Base-by-base conservation (phyloP, 1,284 basidiomycete species). In the Apiotrichum gracile region DNA sequence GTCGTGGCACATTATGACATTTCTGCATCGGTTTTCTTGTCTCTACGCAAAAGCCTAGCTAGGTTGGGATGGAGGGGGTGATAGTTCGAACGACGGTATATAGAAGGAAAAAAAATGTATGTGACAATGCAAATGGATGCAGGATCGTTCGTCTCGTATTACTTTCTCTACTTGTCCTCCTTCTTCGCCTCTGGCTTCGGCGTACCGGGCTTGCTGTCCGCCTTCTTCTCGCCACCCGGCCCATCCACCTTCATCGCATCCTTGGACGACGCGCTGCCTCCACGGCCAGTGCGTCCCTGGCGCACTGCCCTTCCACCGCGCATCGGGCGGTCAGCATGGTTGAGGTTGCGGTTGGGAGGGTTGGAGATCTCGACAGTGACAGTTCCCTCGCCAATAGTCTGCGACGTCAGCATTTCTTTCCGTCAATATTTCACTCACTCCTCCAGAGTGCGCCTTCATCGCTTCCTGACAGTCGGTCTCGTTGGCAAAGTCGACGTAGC, bases 401-500 rank as follows among this genome's bases (percentile, higher is more conserved):
- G 52, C 7, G 19, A n/a, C 14, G 38, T 55, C 41, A 52, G 50
- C 26, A 4, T 1, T 22, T 9, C 4, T 12, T n/a, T n/a, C 14
- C 13, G 10, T 9, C 8, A 14, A 6, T 21, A 10, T 31, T 17
- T 38, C n/a, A 73, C 79, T 55, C 61, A 88, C 88, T 70, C 84
- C 83, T 8, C 53, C 54, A 16, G 78, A 80, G 63, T 86, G 83
- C 62, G 83, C 84, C 58, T 82, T 83, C 24, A 92, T 74, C 1
- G 84, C 89, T 24, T 78, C 80, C 64, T 82, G 85, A 86, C 91
- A 88, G 22, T 83, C 79, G 43, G 85, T 85, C 66, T 91, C 88
- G 63, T 86, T 86, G 8, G 82, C 85, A 72, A 92, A 93, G 69
- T 93, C 91, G 55, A 92, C 82, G 64, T 91, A 93, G 1, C 83